Evolutionary conservation across 306 rosid genomes (phyloP), one percentile per base, ranked within the genome.

Genomic region (Oemleria cerasiformis): DNA sequence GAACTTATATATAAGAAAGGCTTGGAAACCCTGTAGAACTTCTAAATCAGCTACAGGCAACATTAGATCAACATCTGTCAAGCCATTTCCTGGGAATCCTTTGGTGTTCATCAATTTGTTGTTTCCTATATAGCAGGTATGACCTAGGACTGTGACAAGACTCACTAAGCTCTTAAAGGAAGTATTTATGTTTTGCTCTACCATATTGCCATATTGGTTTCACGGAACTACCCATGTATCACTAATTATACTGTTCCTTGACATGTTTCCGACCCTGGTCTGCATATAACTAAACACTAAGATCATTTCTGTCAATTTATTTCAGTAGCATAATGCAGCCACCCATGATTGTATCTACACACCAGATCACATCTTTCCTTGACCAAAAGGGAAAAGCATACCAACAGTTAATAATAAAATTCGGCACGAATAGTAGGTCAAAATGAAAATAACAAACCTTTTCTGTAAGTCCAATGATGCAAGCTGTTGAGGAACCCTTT

Each of bases 401-500:
- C 17, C 21, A 15, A 60, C 47, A 14, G 23, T 58, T 36, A 19
- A 69, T n/a, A 45, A n/a, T 20, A 76, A 20, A 16, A 44, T 23
- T 48, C 16, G 19, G 38, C 79, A 14, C 3, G 56, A 65, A 74
- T 71, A 45, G 16, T 17, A 63, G 20, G 63, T 61, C 57, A 48
- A 69, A 67, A 54, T 42, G 47, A 73, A 8, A 47, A 8, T 2
- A 49, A 25, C 66, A 74, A 71, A 92, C 97, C 96, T 81, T 83
- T 34, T 88, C 86, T 0, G 80, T 79, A 72, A 92, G 96, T 70
- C 88, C 81, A 77, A 92, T 79, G 72, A 92, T 90, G 76, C 96
- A 92, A 60, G 92, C 98, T 34, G 98, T 92, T 71, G 98, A 92
- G 25, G 98, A 92, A 74, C 98, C 98, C 86, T 56, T 72, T 19